Base-by-base conservation (phyloP, 2,329 filamentous ascomycete genomes). In the Huntiella bhutanensis region DNA sequence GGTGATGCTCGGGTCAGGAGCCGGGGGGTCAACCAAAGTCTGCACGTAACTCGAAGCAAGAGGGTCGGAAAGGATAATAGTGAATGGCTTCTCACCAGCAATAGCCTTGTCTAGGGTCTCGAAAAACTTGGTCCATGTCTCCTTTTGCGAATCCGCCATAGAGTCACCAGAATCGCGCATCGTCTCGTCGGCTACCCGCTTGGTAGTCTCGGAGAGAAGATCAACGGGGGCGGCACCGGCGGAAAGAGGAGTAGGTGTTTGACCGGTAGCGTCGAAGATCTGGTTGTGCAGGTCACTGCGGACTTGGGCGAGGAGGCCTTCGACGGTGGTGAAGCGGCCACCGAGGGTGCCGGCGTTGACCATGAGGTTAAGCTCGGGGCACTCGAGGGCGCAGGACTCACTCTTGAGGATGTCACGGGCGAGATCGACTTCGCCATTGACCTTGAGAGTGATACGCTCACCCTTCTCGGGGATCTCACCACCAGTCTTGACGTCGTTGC, bases 401-500 rank as follows among this genome's bases (percentile, higher is more conserved):
- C 82, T 86, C 68, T 98, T 98, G 56, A 98, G 78, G 51, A 98
- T 93, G 57, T 98, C 91, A 52, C 91, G 77, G 10, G 79, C 80
- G 38, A 98, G 71, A 60, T 98, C 91, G 49, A 77, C 71, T 32
- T 66, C 59, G 33, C 64, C 75, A 49, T 77, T 68, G 47, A 96
- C 80, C 45, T 70, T 66, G 19, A 98, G 70, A 1, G 73, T 86
- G 55, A 95, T 92, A 54, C 78, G 80, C 61, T 81, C 81, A 51
- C 91, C 91, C 58, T 82, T 77, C 47, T 80, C 80, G 6, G 91
- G 91, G 16, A 98, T 80, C 56, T 81, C 87, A 46, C 91, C 91
- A 53, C 91, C 91, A 1, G 91, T 96, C 71, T 96, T 96, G 59
- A 98, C 85, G 60, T 98, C 91, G 62, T 93, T 96, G 54, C 82